phyloP scores from a whole-genome alignment of 2,329 filamentous ascomycete genomes.

The Penicillium sp. region DNA sequence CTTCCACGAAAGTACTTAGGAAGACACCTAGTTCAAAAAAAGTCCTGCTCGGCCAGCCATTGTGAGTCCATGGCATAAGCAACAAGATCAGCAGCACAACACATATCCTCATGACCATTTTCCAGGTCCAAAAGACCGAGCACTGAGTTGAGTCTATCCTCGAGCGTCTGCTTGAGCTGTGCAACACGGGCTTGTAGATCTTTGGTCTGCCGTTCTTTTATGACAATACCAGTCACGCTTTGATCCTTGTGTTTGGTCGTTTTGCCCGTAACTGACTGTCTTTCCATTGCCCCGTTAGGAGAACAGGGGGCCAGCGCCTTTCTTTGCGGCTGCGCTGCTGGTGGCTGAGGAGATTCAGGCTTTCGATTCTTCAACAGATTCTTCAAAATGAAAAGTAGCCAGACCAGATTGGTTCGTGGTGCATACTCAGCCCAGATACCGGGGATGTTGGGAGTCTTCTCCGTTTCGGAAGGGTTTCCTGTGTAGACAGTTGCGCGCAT shows the following conservation, averaged over 20 bases:
- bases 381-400: conserved; percentile 62
- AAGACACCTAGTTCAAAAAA: conserved; percentile 12
- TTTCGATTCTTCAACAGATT: conserved; percentile 51
- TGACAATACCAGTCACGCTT: neutral
- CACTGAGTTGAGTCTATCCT: conserved; percentile 33
- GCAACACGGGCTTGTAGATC: conserved; percentile 19
- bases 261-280: conserved; percentile 6
- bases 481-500: conserved; percentile 46
- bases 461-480: conserved; percentile 44
- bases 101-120: conserved; percentile 42
- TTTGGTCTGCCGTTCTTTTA: conserved; percentile 10
- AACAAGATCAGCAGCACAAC: conserved; percentile 45
- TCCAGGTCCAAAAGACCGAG: conserved; percentile 40
- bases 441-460: conserved; percentile 34
- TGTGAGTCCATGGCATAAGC: conserved; percentile 45
- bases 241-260: conserved; percentile 2
- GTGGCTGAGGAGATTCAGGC: conserved; percentile 12
- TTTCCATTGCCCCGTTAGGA: conserved; percentile 27
- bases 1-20: neutral
- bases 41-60: conserved; percentile 43
- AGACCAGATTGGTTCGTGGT: conserved; percentile 63
- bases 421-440: conserved; percentile 57
- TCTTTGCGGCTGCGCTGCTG: conserved; percentile 15
- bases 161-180: conserved; percentile 31
- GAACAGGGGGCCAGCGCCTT: conserved; percentile 36